Evolutionary conservation across 2,329 filamentous ascomycete species (phyloP).

Genomic region (Monosporascus sp.): DNA sequence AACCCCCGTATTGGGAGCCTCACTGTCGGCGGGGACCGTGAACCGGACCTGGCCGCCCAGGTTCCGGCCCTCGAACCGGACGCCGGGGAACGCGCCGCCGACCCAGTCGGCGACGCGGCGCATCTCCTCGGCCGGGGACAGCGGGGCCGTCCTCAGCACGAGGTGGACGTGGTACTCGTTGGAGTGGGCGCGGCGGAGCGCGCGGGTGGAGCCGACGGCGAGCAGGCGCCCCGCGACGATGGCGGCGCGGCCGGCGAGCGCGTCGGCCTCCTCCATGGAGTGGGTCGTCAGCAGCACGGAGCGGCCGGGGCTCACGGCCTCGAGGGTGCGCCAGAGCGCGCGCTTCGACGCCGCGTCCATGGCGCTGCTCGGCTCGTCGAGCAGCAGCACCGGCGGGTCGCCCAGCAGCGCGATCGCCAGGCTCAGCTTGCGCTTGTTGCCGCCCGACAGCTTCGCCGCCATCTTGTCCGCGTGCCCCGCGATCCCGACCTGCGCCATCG

Average conservation of each 20-base stretch:
- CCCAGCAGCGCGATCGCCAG: conserved; percentile 71
- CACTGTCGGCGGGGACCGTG: conserved; percentile 42
- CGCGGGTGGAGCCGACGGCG: conserved; percentile 19
- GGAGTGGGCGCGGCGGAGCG: conserved; percentile 17
- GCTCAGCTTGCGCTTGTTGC: conserved; percentile 71
- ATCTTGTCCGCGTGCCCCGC: conserved; percentile 55
- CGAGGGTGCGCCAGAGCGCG: conserved; percentile 69
- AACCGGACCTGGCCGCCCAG: conserved; percentile 63
- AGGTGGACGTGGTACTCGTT: conserved; percentile 24
- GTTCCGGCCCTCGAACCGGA: conserved; percentile 49
- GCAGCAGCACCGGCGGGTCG: conserved; percentile 65
- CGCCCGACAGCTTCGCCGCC: conserved; percentile 64
- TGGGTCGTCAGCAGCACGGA: conserved; percentile 70
- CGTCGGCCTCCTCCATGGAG: conserved; percentile 77
- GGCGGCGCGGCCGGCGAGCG: conserved; percentile 62
- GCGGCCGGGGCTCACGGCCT: conserved; percentile 58
- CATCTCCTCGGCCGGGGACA: conserved; percentile 15
- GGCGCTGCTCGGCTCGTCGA: conserved; percentile 74
- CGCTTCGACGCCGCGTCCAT: conserved; percentile 68
- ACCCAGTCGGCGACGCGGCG: conserved; percentile 40
- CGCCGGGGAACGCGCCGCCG: conserved; percentile 41
- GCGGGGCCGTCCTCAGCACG: conserved; percentile 16
- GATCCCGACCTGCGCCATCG: conserved; percentile 63
- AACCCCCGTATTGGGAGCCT: conserved; percentile 4
- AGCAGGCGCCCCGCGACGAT: conserved; percentile 36